Evolutionary conservation across 306 rosid species (phyloP).

Genomic region (Cucurbita ficifolia): DNA sequence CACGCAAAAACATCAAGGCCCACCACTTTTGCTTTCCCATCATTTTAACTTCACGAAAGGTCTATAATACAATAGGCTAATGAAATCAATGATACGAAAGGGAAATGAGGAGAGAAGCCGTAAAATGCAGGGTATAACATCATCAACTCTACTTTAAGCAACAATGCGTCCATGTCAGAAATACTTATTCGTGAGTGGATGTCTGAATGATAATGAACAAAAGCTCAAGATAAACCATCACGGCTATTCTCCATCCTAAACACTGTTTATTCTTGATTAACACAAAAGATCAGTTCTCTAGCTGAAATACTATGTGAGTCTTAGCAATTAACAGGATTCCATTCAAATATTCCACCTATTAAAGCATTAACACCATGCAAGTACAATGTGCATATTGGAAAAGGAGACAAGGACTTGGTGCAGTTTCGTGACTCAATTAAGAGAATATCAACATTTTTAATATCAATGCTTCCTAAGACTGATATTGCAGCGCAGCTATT

Average conservation of each 20-base stretch:
- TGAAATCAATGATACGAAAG: not conserved
- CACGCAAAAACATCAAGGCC: not conserved
- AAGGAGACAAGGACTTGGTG: not conserved
- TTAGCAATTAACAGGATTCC: not conserved
- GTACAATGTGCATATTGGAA: not conserved
- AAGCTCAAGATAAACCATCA: not conserved
- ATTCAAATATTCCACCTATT: not conserved
- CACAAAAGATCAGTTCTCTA: not conserved
- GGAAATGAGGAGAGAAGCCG: not conserved
- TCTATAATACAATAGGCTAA: not conserved
- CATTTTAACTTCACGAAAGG: not conserved
- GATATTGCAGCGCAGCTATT: not conserved
- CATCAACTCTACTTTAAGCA: not conserved
- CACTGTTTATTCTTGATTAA: not conserved
- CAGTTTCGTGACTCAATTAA: not conserved
- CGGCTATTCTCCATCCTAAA: not conserved
- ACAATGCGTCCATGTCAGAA: not conserved
- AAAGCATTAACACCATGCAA: not conserved
- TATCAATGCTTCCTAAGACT: not conserved
- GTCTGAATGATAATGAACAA: not conserved
- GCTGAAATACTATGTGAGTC: not conserved
- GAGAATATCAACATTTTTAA: not conserved
- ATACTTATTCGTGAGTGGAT: not conserved
- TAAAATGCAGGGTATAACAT: not conserved
- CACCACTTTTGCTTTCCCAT: not conserved